phyloP scores from a whole-genome alignment of 306 rosid genomes.

The Fragaria vesca region DNA sequence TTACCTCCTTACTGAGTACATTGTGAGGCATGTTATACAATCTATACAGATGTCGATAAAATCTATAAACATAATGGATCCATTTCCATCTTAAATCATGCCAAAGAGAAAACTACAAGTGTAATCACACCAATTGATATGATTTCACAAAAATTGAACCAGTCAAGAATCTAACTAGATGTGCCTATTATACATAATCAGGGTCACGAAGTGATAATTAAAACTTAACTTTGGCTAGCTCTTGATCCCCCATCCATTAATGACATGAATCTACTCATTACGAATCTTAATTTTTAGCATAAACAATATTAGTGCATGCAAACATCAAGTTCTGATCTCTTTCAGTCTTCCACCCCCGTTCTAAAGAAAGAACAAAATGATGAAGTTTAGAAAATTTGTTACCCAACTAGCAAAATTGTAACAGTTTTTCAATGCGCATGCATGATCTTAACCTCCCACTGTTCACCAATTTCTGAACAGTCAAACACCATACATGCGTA shows the following conservation, averaged over 20 bases:
- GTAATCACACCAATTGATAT: neutral
- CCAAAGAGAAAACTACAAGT: neutral
- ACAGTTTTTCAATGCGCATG: constrained; percentile 34
- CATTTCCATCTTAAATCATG: neutral
- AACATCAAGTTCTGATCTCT: neutral
- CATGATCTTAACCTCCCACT: constrained; percentile 26
- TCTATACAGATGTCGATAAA: neutral
- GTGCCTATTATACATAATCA: neutral
- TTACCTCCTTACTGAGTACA: neutral
- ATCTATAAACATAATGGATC: neutral
- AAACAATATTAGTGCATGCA: constrained; percentile 15
- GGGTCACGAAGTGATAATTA: neutral
- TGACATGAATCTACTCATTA: neutral
- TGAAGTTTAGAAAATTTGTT: neutral
- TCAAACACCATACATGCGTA: constrained; percentile 3
- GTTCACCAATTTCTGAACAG: constrained; percentile 14
- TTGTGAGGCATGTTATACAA: neutral
- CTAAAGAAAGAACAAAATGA: constrained; percentile 2
- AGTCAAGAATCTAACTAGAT: neutral
- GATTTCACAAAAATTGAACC: neutral
- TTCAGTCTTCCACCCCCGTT: constrained; percentile 1
- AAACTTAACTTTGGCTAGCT: neutral
- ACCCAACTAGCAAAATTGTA: neutral
- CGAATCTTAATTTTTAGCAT: neutral
- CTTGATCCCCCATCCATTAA: neutral